Percentiles rank a stretch among this genome's conserved stretches.
phyloP scores from a whole-genome alignment of 176 grass and related monocot genomes.

The Microstegium vimineum region DNA sequence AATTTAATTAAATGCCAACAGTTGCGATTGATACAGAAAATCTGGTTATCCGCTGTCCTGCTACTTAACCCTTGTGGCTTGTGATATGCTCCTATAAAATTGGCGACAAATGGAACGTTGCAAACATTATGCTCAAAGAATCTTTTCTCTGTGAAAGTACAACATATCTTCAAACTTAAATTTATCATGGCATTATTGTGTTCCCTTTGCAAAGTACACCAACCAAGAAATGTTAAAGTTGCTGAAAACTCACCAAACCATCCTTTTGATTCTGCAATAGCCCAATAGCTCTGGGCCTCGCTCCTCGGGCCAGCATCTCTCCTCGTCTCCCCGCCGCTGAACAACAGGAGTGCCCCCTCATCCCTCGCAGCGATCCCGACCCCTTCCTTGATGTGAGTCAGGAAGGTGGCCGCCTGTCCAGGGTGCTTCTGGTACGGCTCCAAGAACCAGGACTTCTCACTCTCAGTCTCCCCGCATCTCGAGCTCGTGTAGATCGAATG shows the following conservation, averaged over 20 bases:
- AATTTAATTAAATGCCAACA: too few relatives aligned
- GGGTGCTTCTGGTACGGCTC: conserved; percentile 82
- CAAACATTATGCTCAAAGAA: too few relatives aligned
- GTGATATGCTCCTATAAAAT: too few relatives aligned
- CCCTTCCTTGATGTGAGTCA: conserved; percentile 77
- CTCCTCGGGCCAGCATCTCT: conserved; percentile 79
- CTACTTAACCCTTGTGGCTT: too few relatives aligned
- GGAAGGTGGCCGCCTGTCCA: conserved; percentile 82
- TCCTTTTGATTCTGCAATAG: conserved; percentile 65
- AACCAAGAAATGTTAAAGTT: not conserved
- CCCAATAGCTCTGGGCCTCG: conserved; percentile 96
- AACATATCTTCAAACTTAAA: too few relatives aligned
- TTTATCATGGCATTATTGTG: too few relatives aligned
- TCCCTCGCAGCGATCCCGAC: conserved; percentile 55
- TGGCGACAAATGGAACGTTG: too few relatives aligned
- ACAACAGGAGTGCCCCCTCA: conserved; percentile 65
- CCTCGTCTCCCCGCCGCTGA: conserved; percentile 88
- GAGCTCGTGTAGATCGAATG: conserved; percentile 81
- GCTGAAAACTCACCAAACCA: conserved; percentile 72
- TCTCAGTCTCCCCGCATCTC: conserved; percentile 52
- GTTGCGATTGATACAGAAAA: too few relatives aligned
- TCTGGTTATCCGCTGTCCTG: too few relatives aligned
- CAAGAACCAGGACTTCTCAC: conserved; percentile 84
- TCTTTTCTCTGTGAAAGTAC: too few relatives aligned
- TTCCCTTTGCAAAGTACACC: too few relatives aligned